Conservation (phyloP, 495 filamentous ascomycete genomes). For the Penicillium dipodomyicola region DNA sequence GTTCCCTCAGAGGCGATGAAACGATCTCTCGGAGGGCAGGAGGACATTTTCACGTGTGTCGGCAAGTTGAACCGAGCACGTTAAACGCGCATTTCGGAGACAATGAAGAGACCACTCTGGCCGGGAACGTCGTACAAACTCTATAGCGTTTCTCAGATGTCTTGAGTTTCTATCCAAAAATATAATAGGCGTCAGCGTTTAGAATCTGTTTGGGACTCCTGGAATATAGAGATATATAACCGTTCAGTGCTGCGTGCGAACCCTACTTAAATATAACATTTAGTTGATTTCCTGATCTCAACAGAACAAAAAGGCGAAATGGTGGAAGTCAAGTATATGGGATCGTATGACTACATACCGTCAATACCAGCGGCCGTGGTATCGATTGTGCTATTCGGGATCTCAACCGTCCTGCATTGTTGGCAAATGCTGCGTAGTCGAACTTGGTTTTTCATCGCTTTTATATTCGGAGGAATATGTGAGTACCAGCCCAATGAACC, state of each 20-base stretch:
- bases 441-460: slow-evolving; percentile 61
- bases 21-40: too few species aligned
- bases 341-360: slow-evolving; percentile 1
- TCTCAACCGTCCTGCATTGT: slow-evolving; percentile 41
- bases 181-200: background rate
- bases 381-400: slow-evolving; percentile 47
- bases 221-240: background rate
- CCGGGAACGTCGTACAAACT: background rate
- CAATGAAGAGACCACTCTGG: background rate
- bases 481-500: slow-evolving; percentile 16
- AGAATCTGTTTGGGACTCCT: background rate
- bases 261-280: background rate
- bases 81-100: background rate
- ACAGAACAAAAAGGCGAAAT: background rate
- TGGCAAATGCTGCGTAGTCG: slow-evolving; percentile 43
- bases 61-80: background rate
- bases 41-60: too few species aligned
- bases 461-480: slow-evolving; percentile 57
- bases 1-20: too few species aligned
- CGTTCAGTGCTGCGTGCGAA: background rate
- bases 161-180: background rate
- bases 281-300: background rate
- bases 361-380: slow-evolving; percentile 29
- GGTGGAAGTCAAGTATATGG: background rate
- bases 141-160: background rate